Base-by-base conservation (phyloP, 306 rosid species). In the Carpinus viminea region DNA sequence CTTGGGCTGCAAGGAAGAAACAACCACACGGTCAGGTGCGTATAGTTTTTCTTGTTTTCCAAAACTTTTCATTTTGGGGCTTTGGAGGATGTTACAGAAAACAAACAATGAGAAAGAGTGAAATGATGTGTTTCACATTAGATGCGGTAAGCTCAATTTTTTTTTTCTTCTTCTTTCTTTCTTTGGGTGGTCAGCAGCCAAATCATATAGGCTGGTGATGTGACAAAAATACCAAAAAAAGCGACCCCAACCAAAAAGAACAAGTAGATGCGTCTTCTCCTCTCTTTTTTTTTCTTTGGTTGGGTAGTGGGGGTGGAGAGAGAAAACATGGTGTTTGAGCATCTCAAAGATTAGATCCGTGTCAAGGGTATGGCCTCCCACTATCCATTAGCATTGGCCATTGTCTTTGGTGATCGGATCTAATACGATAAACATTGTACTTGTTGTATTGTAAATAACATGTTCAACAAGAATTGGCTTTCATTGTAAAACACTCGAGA, bases 11-110 rank as follows among this genome's bases (percentile, higher is more conserved):
- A 11, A 86, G 75, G 84, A 74, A 80, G 80, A 82, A 68, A 70
- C 98, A 90, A 69, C 98, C 99, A 26, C 50, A 12, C 8, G 98
- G 99, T 28, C 99, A 93, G 97, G 99, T 95, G 72, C 71, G 92
- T 80, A 75, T 47, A 20, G n/a, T 2, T 6, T 83, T 76, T 68
- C 65, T 61, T 76, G 62, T 76, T 59, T 16, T 51, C 21, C 48
- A 17, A 15, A 54, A 5, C 73, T 75, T 80, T 51, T 66, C 53
- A 56, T 21, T 46, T 54, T 54, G 59, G 69, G 46, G 46, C 69
- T 57, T 62, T 62, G 69, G 69, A 34, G 69, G 43, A 15, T 34
- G 69, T 31, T 56, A 31, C 16, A 16, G 17, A 31, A 62, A 62
- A 18, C 13, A n/a, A n/a, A n/a, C n/a, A n/a, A n/a, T n/a, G 31